These are phyloP conservation scores for Nemania bipapillata DNA, from an alignment of 2,329 filamentous ascomycete species.

Conservation along the genomic window DNA sequence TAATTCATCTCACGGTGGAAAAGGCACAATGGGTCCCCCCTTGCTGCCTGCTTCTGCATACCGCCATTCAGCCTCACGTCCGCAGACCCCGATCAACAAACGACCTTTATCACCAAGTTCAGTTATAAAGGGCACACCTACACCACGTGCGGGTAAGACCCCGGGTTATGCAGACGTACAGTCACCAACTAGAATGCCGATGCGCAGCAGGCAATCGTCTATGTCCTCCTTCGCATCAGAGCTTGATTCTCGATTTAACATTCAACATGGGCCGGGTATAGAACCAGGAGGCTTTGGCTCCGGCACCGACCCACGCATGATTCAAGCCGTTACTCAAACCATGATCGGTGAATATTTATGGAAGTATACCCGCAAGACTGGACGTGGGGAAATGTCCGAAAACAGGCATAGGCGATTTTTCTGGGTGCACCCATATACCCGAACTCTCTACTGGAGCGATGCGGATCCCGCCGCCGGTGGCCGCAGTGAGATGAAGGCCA, in stretches of 20 bases:
- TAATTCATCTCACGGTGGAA: constrained; percentile 61
- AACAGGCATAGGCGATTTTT: constrained; percentile 95
- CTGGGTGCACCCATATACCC: constrained; percentile 98
- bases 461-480: constrained; percentile 83
- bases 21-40: constrained; percentile 82
- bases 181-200: constrained; percentile 58
- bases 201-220: constrained; percentile 76
- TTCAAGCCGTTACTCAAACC: constrained; percentile 97
- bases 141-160: constrained; percentile 64
- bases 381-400: constrained; percentile 86
- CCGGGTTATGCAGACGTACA: constrained; percentile 62
- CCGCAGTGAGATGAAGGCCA: constrained; percentile 78
- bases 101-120: constrained; percentile 58
- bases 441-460: constrained; percentile 96
- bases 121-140: constrained; percentile 64
- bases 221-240: constrained; percentile 96
- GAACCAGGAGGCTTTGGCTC: constrained; percentile 70
- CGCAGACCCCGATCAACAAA: constrained; percentile 69
- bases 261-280: constrained; percentile 68
- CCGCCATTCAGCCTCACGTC: constrained; percentile 60
- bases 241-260: constrained; percentile 89
- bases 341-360: constrained; percentile 99
- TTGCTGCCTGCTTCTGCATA: constrained; percentile 79
- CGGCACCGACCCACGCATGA: constrained; percentile 94
- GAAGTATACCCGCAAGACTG: constrained; percentile 97